These are phyloP conservation scores for Venturia nashicola DNA, from an alignment of 2,329 filamentous ascomycete genomes.

Conservation along the genomic window DNA sequence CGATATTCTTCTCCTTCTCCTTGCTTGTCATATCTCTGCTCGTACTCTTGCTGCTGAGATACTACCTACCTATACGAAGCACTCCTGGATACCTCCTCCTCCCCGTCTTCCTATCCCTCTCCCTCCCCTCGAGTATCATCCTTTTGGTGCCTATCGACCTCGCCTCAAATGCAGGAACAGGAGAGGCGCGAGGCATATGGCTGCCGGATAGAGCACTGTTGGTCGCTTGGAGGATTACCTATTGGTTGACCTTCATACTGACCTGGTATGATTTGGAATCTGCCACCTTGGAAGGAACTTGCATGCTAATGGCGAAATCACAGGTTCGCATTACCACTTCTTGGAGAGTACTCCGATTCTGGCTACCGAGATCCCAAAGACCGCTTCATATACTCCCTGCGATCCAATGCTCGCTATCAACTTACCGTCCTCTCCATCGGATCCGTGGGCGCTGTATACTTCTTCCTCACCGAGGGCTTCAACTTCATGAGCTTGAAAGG, in stretches of 20 bases:
- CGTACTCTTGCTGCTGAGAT: constrained; percentile 73
- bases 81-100: constrained; percentile 84
- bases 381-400: constrained; percentile 71
- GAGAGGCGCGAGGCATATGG: constrained; percentile 70
- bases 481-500: constrained; percentile 63
- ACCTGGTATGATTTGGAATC: constrained; percentile 56
- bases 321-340: constrained; percentile 80
- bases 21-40: constrained; percentile 61
- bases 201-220: constrained; percentile 65
- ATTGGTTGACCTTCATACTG: constrained; percentile 91
- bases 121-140: constrained; percentile 80
- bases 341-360: constrained; percentile 90
- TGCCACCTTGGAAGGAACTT: neutral
- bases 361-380: constrained; percentile 80
- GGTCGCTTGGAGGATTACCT: constrained; percentile 87
- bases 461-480: constrained; percentile 67
- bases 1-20: constrained; percentile 62
- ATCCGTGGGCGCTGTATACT: constrained; percentile 64
- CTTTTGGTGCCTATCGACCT: constrained; percentile 92
- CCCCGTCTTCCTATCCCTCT: constrained; percentile 92
- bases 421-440: constrained; percentile 62
- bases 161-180: constrained; percentile 66
- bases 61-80: constrained; percentile 79
- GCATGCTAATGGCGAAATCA: neutral
- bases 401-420: constrained; percentile 81